Percentiles rank a stretch among this genome's conserved stretches.
phyloP scores from a whole-genome alignment of 2,329 filamentous ascomycete genomes.

The Sporothrix variecibatus region DNA sequence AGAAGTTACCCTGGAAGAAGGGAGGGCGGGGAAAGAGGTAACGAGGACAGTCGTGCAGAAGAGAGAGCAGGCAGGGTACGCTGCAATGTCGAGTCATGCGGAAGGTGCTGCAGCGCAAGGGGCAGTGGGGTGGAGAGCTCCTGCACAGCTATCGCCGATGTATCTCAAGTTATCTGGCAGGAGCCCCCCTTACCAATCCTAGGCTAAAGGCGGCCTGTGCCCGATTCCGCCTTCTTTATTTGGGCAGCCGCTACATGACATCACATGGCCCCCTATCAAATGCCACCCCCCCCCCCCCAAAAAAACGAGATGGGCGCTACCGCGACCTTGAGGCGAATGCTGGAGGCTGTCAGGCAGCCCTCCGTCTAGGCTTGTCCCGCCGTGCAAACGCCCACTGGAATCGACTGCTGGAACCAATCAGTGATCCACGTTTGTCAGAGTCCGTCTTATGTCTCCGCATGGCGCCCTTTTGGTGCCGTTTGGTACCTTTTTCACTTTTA shows the following conservation, averaged over 20 bases:
- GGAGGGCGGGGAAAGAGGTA: background rate
- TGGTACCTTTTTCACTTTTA: background rate
- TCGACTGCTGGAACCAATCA: background rate
- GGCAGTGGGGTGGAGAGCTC: conserved; percentile 14
- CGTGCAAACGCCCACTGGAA: background rate
- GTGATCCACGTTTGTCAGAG: conserved; percentile 5
- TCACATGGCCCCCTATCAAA: conserved; percentile 17
- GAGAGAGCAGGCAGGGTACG: background rate
- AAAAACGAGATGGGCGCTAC: background rate
- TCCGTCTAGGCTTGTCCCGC: background rate
- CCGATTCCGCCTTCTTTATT: conserved; percentile 7
- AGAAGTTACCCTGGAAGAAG: background rate
- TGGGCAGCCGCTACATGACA: conserved; percentile 15
- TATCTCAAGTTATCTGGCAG: background rate
- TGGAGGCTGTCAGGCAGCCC: background rate
- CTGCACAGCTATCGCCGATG: conserved; percentile 14
- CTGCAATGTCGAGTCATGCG: conserved; percentile 14
- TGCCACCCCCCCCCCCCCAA: background rate
- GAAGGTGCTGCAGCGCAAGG: conserved; percentile 12
- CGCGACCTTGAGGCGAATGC: background rate
- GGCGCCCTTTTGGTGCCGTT: background rate
- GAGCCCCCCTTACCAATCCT: background rate
- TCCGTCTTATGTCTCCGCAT: background rate
- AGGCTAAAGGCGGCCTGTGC: conserved; percentile 8
- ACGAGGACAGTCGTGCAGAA: background rate